phyloP scores from a whole-genome alignment of 441 rosid genomes.

The Syzygium malaccense region DNA sequence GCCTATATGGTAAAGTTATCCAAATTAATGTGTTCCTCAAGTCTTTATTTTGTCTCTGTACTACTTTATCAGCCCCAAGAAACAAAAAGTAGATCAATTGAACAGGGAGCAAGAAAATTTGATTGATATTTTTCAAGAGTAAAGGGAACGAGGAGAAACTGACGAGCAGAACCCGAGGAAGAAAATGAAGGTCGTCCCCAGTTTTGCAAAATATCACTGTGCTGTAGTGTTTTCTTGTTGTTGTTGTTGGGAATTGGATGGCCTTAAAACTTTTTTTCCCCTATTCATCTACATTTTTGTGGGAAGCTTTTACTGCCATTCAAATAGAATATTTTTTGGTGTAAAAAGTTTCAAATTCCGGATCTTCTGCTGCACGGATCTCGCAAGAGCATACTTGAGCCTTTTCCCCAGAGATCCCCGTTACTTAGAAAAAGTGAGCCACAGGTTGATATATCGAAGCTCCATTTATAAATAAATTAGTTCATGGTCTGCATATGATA shows the following conservation, averaged over 20 bases:
- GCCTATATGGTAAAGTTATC: not conserved
- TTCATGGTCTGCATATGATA: too few species aligned
- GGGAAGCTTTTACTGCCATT: conserved; percentile 50
- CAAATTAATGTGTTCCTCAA: not conserved
- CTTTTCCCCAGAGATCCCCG: too few species aligned
- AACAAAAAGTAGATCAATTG: conserved; percentile 39
- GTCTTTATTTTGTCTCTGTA: not conserved
- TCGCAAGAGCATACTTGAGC: too few species aligned
- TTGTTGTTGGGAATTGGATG: not conserved
- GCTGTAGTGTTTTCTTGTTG: not conserved
- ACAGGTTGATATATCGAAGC: too few species aligned
- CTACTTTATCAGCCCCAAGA: conserved; percentile 33
- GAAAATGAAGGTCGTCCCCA: conserved; percentile 40
- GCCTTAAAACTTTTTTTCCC: not conserved
- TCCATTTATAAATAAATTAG: too few species aligned
- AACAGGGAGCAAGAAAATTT: conserved; percentile 64
- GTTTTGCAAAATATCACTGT: not conserved
- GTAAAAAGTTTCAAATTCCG: too few species aligned
- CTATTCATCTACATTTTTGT: not conserved
- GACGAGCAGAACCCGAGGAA: conserved; percentile 60
- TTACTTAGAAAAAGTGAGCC: too few species aligned
- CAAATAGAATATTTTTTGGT: not conserved
- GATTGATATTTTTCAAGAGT: conserved; percentile 61
- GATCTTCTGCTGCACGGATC: too few species aligned
- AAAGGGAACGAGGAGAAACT: conserved; percentile 54